Conservation (phyloP, 2,329 filamentous ascomycete species). For the Zalaria sp. region DNA sequence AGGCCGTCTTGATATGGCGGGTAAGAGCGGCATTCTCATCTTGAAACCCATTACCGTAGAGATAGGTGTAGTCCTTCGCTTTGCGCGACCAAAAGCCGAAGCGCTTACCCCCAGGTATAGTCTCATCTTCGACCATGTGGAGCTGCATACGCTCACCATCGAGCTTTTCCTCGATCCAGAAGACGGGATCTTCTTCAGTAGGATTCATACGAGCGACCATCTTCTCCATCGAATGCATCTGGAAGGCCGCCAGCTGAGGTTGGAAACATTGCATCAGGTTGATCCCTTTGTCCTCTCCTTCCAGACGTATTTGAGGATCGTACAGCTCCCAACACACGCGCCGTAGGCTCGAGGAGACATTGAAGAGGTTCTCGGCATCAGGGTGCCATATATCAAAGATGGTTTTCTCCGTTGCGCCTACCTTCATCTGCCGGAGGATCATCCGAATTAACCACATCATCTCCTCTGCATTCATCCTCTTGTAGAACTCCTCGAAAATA, state of each 20-base stretch:
- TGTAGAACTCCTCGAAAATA: conserved; percentile 74
- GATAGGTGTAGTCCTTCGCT: conserved; percentile 88
- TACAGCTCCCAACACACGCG: conserved; percentile 90
- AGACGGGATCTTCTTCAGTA: conserved; percentile 58
- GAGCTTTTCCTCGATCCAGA: conserved; percentile 97
- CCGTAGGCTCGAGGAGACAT: conserved; percentile 76
- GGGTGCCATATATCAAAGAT: conserved; percentile 54
- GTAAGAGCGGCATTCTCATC: conserved; percentile 69
- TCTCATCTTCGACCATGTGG: conserved; percentile 67
- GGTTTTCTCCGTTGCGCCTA: conserved; percentile 73
- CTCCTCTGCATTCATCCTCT: conserved; percentile 84
- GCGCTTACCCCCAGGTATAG: conserved; percentile 50
- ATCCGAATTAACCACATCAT: conserved; percentile 91
- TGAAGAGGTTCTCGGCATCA: conserved; percentile 51
- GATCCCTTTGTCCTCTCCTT: conserved; percentile 61
- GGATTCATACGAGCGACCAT: conserved; percentile 57
- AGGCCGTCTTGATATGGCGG: conserved; percentile 62
- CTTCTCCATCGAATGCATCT: conserved; percentile 67
- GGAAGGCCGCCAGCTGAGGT: conserved; percentile 85
- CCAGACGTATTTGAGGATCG: conserved; percentile 57
- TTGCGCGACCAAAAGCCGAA: conserved; percentile 94
- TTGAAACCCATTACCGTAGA: conserved; percentile 68
- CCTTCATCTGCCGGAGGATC: conserved; percentile 66
- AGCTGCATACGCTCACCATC: conserved; percentile 96
- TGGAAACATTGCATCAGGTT: conserved; percentile 90